Conservation (phyloP, 2,329 filamentous ascomycete species). For the Coniochaeta sp. region DNA sequence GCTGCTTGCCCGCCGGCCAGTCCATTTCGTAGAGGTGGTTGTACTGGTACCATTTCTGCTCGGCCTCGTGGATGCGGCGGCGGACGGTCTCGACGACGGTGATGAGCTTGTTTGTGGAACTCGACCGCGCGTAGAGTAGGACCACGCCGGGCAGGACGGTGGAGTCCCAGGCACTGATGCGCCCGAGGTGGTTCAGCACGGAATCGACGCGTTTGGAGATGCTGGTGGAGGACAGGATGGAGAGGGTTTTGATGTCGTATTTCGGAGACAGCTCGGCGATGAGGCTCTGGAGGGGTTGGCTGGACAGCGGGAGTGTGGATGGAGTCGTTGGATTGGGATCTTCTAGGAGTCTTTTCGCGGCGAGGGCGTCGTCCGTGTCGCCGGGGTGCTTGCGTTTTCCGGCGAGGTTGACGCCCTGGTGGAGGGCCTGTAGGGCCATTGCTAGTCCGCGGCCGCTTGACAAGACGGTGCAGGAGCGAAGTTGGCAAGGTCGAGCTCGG, state of each 20-base stretch:
- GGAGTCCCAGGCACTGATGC: slow-evolving; percentile 16
- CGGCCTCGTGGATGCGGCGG: slow-evolving; percentile 40
- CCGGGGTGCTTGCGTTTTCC: slow-evolving; percentile 5
- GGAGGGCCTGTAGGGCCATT: slow-evolving; percentile 3
- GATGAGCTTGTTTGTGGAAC: slow-evolving; percentile 57
- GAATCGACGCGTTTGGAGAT: slow-evolving; percentile 47
- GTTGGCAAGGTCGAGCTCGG: not conserved
- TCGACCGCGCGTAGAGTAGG: slow-evolving; percentile 43
- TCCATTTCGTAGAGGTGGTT: slow-evolving; percentile 46
- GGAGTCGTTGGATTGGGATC: not conserved
- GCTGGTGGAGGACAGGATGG: slow-evolving; percentile 52
- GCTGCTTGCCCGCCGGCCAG: slow-evolving; percentile 11
- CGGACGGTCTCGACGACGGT: slow-evolving; percentile 62
- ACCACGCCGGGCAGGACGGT: slow-evolving; percentile 24
- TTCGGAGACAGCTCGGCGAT: slow-evolving; percentile 34
- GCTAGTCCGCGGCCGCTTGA: not conserved
- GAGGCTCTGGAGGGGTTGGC: slow-evolving; percentile 32
- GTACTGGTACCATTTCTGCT: slow-evolving; percentile 47
- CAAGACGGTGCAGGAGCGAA: not conserved
- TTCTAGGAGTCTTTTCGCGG: not conserved
- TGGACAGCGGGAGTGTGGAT: slow-evolving; percentile 14
- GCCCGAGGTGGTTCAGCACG: slow-evolving; percentile 35
- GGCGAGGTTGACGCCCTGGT: slow-evolving; percentile 1
- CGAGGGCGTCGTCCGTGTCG: not conserved
- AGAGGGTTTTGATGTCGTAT: slow-evolving; percentile 43